These are phyloP conservation scores for Neurospora sp. DNA, from an alignment of 495 filamentous ascomycete genomes.

Conservation along the genomic window DNA sequence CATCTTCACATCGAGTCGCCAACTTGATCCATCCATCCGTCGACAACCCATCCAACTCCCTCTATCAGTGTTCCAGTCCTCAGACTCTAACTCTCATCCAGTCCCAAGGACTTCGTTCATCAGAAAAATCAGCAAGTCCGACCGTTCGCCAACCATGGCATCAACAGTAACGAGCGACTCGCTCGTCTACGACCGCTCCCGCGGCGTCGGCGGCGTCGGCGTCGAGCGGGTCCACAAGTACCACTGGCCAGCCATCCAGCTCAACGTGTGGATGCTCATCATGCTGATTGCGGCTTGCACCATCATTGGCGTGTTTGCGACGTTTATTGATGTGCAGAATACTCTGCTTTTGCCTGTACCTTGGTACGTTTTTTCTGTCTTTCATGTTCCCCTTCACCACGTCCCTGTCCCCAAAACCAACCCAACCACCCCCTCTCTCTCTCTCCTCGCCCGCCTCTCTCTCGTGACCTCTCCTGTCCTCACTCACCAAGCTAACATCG, in stretches of 20 bases:
- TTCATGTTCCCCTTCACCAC: background rate
- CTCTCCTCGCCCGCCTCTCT: no score
- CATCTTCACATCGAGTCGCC: background rate
- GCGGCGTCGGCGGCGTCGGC: slow-evolving; percentile 11
- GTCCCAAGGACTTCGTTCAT: background rate
- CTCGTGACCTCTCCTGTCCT: background rate
- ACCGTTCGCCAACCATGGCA: slow-evolving; percentile 23
- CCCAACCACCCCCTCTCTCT: no score
- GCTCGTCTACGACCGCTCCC: slow-evolving; percentile 31
- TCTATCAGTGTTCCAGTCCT: background rate
- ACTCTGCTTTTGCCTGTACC: slow-evolving; percentile 61
- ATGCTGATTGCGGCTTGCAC: slow-evolving; percentile 70
- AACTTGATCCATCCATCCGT: background rate
- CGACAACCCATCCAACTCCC: background rate
- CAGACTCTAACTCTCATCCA: background rate
- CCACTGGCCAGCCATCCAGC: slow-evolving; percentile 87
- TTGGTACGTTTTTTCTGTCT: slow-evolving; percentile 51
- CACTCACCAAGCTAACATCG: background rate
- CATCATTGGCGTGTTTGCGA: slow-evolving; percentile 77
- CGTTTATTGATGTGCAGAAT: slow-evolving; percentile 73
- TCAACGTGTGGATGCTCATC: slow-evolving; percentile 87
- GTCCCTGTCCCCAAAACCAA: background rate
- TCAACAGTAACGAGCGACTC: slow-evolving; percentile 31
- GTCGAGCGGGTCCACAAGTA: slow-evolving; percentile 53
- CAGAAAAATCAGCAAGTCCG: background rate